phyloP scores from a whole-genome alignment of 768 basidiomycete species.

The Pleurotus tuoliensis region DNA sequence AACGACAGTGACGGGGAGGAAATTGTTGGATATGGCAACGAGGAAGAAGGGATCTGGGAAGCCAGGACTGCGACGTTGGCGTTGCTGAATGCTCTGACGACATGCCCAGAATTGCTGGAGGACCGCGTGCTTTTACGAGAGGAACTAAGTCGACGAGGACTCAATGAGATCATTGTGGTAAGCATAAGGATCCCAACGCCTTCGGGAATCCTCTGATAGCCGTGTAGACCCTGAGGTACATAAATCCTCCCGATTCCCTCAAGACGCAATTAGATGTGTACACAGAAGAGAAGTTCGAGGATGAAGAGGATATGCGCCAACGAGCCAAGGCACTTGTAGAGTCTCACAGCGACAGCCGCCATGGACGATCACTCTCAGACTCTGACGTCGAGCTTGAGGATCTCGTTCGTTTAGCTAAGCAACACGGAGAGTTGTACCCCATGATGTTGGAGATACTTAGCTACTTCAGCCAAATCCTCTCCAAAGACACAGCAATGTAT shows the following conservation, averaged over 20 bases:
- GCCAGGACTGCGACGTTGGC: conserved; percentile 73
- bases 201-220: background rate
- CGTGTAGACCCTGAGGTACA: conserved; percentile 65
- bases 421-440: conserved; percentile 61
- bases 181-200: conserved; percentile 23
- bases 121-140: conserved; percentile 77
- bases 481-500: conserved; percentile 58
- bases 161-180: conserved; percentile 84
- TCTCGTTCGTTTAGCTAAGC: conserved; percentile 53
- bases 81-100: conserved; percentile 75
- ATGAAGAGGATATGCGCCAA: conserved; percentile 81
- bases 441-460: conserved; percentile 58
- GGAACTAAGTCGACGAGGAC: conserved; percentile 75
- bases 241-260: conserved; percentile 73
- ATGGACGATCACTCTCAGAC: conserved; percentile 38
- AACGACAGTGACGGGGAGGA: conserved; percentile 30
- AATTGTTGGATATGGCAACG: conserved; percentile 34
- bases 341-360: conserved; percentile 17
- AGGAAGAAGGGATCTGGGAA: conserved; percentile 78
- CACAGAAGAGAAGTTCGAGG: conserved; percentile 85
- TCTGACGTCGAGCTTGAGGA: conserved; percentile 56
- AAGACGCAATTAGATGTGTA: conserved; percentile 80
- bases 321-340: conserved; percentile 37
- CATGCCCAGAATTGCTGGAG: conserved; percentile 72
- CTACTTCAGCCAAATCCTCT: conserved; percentile 51